These are phyloP conservation scores for Trypanosoma platydactyli DNA, from an alignment of 208 protist genomes.

Conservation along the genomic window DNA sequence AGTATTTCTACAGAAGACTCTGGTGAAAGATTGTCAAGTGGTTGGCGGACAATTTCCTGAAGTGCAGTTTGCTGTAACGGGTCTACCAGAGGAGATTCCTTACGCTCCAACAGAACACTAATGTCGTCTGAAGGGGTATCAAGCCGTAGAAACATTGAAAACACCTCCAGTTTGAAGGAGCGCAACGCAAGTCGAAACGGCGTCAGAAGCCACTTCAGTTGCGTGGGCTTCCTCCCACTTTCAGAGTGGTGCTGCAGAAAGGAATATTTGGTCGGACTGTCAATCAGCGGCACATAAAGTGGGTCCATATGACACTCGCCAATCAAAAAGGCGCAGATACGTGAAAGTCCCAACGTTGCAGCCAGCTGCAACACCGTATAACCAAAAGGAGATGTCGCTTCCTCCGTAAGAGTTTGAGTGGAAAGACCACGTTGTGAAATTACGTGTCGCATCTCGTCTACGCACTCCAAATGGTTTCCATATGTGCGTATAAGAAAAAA, in stretches of 20 bases:
- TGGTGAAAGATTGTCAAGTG: slow-evolving; percentile 11
- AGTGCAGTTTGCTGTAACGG: slow-evolving; percentile 54
- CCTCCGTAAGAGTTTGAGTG: slow-evolving; percentile 36
- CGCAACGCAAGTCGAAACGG: slow-evolving; percentile 60
- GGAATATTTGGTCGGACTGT: no score
- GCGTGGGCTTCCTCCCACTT: neutral
- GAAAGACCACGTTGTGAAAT: slow-evolving; percentile 12
- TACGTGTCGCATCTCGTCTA: slow-evolving; percentile 29
- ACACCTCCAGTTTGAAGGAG: slow-evolving; percentile 22
- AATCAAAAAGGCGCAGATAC: slow-evolving; percentile 55
- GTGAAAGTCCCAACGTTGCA: slow-evolving; percentile 44
- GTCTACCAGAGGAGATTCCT: slow-evolving; percentile 58
- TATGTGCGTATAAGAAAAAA: slow-evolving; percentile 21
- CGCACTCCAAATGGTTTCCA: slow-evolving; percentile 15
- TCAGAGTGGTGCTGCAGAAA: no score
- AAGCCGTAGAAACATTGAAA: slow-evolving; percentile 24
- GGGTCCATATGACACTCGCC: slow-evolving; percentile 52
- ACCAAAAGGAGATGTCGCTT: slow-evolving; percentile 59
- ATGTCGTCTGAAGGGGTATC: neutral
- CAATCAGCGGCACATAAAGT: slow-evolving; percentile 37
- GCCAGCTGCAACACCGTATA: slow-evolving; percentile 74
- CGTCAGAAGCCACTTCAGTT: slow-evolving; percentile 39
- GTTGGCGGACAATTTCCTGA: slow-evolving; percentile 49
- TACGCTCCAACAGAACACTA: slow-evolving; percentile 39
- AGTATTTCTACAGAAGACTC: neutral